phyloP scores from a whole-genome alignment of 768 basidiomycete species.

The Pleurotus pulmonarius region DNA sequence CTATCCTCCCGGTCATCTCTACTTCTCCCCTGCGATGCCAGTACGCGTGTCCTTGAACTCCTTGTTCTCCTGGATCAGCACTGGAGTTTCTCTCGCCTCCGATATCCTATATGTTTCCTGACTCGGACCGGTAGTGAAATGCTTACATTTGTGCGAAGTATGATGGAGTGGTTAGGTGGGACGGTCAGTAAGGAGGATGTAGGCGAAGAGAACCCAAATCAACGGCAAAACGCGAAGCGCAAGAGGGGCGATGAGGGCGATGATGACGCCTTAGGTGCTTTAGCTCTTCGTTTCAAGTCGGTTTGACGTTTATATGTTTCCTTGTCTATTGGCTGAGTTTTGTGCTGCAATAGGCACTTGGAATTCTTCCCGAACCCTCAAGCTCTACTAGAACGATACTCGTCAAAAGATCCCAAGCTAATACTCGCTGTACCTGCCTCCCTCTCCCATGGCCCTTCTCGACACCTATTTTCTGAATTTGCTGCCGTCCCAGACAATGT shows the following conservation, averaged over 20 bases:
- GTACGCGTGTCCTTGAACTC: constrained; percentile 93
- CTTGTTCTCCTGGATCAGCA: constrained; percentile 95
- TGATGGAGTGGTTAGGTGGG: constrained; percentile 99
- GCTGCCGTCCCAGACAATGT: constrained; percentile 82
- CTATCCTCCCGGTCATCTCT: constrained; percentile 77
- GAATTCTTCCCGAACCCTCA: constrained; percentile 87
- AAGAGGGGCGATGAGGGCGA: constrained; percentile 67
- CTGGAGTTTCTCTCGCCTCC: constrained; percentile 86
- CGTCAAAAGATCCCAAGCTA: constrained; percentile 86
- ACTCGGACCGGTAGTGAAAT: constrained; percentile 90
- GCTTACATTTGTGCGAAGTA: constrained; percentile 88
- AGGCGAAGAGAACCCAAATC: constrained; percentile 66
- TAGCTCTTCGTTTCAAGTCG: constrained; percentile 86
- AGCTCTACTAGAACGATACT: constrained; percentile 75
- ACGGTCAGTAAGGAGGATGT: constrained; percentile 91
- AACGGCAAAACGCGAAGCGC: constrained; percentile 50
- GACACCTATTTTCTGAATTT: constrained; percentile 83
- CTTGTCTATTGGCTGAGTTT: neutral
- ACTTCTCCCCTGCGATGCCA: constrained; percentile 89
- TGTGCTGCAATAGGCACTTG: constrained; percentile 57
- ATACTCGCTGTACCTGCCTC: constrained; percentile 92
- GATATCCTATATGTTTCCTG: constrained; percentile 91
- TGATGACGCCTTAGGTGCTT: constrained; percentile 80
- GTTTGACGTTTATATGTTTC: constrained; percentile 16
- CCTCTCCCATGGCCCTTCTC: constrained; percentile 88